Evolutionary conservation across 768 basidiomycete genomes (phyloP).

Genomic region (Russula sp.): DNA sequence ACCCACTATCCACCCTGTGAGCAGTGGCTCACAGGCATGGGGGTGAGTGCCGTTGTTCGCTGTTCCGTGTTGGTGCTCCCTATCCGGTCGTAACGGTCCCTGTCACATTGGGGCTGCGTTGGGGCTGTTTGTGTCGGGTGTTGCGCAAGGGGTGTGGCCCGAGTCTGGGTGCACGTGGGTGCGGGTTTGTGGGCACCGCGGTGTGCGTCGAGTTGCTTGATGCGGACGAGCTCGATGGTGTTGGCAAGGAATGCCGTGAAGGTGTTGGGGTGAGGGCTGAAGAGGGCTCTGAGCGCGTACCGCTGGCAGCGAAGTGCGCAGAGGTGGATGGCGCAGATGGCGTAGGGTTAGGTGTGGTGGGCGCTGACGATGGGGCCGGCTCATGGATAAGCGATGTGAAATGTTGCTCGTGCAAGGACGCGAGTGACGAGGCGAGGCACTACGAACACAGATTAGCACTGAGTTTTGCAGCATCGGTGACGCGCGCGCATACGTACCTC

Average conservation of each 20-base stretch:
- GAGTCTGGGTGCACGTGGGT: neutral
- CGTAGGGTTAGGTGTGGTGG: neutral
- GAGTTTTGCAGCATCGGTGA: neutral
- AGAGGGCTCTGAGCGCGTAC: neutral
- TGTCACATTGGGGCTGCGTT: too few relatives aligned
- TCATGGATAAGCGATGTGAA: conserved; percentile 9
- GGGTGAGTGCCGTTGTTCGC: too few relatives aligned
- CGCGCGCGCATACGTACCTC: conserved; percentile 39
- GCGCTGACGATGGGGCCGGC: neutral
- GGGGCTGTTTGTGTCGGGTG: too few relatives aligned
- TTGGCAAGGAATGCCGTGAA: conserved; percentile 22
- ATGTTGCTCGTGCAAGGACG: conserved; percentile 13
- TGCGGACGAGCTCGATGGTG: conserved; percentile 16
- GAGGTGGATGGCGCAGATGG: neutral
- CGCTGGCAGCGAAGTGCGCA: neutral
- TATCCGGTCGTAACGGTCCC: too few relatives aligned
- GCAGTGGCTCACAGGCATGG: too few relatives aligned
- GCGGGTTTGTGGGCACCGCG: conserved; percentile 21
- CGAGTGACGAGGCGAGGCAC: conserved; percentile 12
- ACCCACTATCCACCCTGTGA: too few relatives aligned
- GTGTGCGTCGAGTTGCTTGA: conserved; percentile 24
- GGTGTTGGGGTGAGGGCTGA: conserved; percentile 18
- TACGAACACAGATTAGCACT: conserved; percentile 6
- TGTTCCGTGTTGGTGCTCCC: too few relatives aligned
- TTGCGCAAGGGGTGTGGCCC: neutral